Evolutionary conservation across 768 basidiomycete species (phyloP), one percentile per base, ranked within the genome.

Genomic region (Mycena filopes): DNA sequence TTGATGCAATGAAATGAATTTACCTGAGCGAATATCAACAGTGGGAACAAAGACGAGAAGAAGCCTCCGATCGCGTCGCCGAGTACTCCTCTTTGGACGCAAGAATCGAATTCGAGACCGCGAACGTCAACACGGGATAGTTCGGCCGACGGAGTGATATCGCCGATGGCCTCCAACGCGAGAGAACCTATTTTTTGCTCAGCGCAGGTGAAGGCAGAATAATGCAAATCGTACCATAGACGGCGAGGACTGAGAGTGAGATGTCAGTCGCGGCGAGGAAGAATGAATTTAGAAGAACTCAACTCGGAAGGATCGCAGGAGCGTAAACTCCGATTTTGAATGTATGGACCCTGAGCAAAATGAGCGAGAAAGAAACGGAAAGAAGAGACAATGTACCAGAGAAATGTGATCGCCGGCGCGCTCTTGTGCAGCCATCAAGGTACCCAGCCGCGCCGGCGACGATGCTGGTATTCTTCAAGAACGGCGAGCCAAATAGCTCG

Each of bases 401-500:
- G 75, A 78, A 95, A 95, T 0, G 94, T 95, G 70, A 95, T 91
- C 7, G 82, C 84, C 1, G 94, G 94, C 0, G 93, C n/a, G 11
- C 83, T 81, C 41, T 81, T 75, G 95, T 91, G 53, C 80, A 83
- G 9, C 84, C 81, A 67, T 89, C 88, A 25, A 95, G 90, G 70
- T 95, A 95, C 0, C 93, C 93, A 2, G 89, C 80, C 18, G 89
- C 89, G 40, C 91, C 93, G 1, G 92, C 86, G 2, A 94, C 92
- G 60, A 94, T 88, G 31, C 88, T 89, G 58, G 87, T 84, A 70
- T 94, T 94, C 78, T 91, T 91, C 72, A 96, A 76, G 81, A 96
- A 95, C 0, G 93, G 94, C 5, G 89, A 90, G 9, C 94, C 94
- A 67, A 94, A 93, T n/a, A 95, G 76, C 74, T 96, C 93, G 1